phyloP scores from a whole-genome alignment of 768 basidiomycete species.

The Lactarius indigo region DNA sequence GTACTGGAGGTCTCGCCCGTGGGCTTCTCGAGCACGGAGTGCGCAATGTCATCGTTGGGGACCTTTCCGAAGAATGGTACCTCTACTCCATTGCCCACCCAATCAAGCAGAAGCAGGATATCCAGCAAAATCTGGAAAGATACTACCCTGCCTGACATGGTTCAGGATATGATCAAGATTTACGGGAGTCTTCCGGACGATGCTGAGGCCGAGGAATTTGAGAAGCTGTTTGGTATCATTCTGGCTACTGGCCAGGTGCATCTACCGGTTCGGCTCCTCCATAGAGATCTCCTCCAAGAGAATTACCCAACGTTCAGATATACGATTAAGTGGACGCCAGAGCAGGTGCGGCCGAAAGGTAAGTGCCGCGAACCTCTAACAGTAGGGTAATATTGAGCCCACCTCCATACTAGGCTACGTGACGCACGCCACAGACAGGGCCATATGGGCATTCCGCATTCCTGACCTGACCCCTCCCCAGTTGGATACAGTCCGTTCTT shows the following conservation, averaged over 20 bases:
- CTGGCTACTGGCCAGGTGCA: slow-evolving; percentile 63
- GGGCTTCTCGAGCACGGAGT: slow-evolving; percentile 56
- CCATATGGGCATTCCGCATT: slow-evolving; percentile 57
- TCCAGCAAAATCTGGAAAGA: slow-evolving; percentile 53
- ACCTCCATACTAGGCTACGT: slow-evolving; percentile 49
- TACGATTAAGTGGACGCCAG: slow-evolving; percentile 65
- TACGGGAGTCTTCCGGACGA: slow-evolving; percentile 42
- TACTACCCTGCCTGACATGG: slow-evolving; percentile 54
- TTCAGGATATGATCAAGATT: slow-evolving; percentile 41
- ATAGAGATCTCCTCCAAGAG: slow-evolving; percentile 51
- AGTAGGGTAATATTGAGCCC: neutral
- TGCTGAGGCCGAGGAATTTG: slow-evolving; percentile 42
- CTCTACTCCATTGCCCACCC: slow-evolving; percentile 70
- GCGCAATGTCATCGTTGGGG: slow-evolving; percentile 59
- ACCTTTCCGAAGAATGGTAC: slow-evolving; percentile 74
- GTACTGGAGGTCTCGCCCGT: slow-evolving; percentile 53
- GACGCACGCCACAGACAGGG: slow-evolving; percentile 65
- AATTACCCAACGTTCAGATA: slow-evolving; percentile 68
- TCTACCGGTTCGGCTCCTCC: slow-evolving; percentile 59
- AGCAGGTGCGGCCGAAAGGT: slow-evolving; percentile 55
- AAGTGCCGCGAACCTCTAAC: slow-evolving; percentile 19
- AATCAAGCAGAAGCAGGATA: slow-evolving; percentile 45
- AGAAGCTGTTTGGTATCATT: slow-evolving; percentile 54
- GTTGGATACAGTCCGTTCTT: slow-evolving; percentile 46
- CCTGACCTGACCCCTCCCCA: slow-evolving; percentile 48